Base-by-base conservation (phyloP, 1,284 basidiomycete species). In the Ceratobasidium sp. region DNA sequence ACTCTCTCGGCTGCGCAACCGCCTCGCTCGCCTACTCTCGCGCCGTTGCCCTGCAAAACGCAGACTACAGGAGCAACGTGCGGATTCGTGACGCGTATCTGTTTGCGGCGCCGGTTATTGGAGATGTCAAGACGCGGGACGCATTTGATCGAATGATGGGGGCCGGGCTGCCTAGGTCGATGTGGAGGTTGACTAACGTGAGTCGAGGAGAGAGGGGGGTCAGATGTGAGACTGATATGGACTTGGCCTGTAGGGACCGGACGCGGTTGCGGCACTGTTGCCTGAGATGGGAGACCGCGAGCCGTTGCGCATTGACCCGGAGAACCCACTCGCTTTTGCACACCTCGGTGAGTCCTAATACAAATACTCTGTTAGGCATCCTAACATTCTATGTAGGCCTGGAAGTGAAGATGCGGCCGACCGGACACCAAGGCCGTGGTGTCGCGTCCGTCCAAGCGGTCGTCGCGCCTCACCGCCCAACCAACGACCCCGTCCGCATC, bases 151-250 rank as follows among this genome's bases (percentile, higher is more conserved):
- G 73, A 28, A 77, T 77, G 75, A 77, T 77, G 46, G 74, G 59
- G 30, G 47, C 70, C n/a, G 75, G 78, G 50, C 63, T 72, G 21
- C 76, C 75, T 1, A 74, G 77, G 41, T 79, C 78, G 21, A 77
- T 79, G 77, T 79, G 78, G 78, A 71, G 78, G 13, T 66, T 79
- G n/a, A 79, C 78, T 18, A 79, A 79, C 57, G 77, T 76, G 49
- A 50, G 76, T 74, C 14, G 5, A 14, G 46, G 23, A 54, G 21
- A 13, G 32, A 28, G 8, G 35, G 71, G 16, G 18, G 23, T 30
- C 1, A 21, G 62, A 38, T 11, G 4, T 4, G 35, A 18, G 21
- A 26, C 61, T 35, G 23, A 38, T 4, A 38, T 32, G 13, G 50
- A 16, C 32, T 41, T 28, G 16, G 28, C 18, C 50, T 47, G 28